These are phyloP conservation scores for Penicillium chermesinum DNA, from an alignment of 495 filamentous ascomycete genomes.

Conservation along the genomic window DNA sequence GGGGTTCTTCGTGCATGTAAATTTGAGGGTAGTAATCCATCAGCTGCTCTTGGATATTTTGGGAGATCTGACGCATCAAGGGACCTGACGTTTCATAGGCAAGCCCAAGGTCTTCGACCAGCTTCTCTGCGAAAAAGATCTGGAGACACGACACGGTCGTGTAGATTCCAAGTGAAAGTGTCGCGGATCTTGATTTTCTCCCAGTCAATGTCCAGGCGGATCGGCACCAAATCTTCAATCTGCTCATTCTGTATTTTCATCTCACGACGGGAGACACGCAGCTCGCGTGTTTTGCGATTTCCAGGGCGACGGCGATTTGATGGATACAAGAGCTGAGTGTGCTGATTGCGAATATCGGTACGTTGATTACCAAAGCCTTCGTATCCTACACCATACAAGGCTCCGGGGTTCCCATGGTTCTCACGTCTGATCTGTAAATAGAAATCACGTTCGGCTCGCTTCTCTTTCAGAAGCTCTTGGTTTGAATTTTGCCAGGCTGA, in stretches of 20 bases:
- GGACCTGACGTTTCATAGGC: conserved; percentile 57
- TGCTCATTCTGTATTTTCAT: conserved; percentile 79
- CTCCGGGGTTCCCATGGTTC: conserved; percentile 51
- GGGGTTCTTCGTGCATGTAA: conserved; percentile 80
- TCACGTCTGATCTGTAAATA: conserved; percentile 46
- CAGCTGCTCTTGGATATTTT: conserved; percentile 83
- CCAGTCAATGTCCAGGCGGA: conserved; percentile 89
- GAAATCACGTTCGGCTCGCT: conserved; percentile 50
- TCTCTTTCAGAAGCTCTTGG: conserved; percentile 46
- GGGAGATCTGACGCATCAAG: conserved; percentile 69
- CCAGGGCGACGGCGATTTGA: conserved; percentile 65
- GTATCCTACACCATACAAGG: conserved; percentile 75
- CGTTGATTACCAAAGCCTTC: conserved; percentile 81
- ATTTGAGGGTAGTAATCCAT: conserved; percentile 89
- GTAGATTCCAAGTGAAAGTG: conserved; percentile 97
- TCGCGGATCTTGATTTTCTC: conserved; percentile 94
- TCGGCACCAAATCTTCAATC: conserved; percentile 82
- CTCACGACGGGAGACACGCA: conserved; percentile 71
- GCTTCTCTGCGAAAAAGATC: conserved; percentile 80
- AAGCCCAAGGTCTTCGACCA: conserved; percentile 87
- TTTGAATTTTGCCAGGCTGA: conserved; percentile 38
- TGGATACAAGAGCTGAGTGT: conserved; percentile 69
- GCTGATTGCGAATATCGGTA: conserved; percentile 58
- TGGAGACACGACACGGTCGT: conserved; percentile 73
- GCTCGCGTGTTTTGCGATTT: conserved; percentile 61